These are phyloP conservation scores for Microbotryum violaceum DNA, from an alignment of 1,284 basidiomycete species.

Conservation along the genomic window DNA sequence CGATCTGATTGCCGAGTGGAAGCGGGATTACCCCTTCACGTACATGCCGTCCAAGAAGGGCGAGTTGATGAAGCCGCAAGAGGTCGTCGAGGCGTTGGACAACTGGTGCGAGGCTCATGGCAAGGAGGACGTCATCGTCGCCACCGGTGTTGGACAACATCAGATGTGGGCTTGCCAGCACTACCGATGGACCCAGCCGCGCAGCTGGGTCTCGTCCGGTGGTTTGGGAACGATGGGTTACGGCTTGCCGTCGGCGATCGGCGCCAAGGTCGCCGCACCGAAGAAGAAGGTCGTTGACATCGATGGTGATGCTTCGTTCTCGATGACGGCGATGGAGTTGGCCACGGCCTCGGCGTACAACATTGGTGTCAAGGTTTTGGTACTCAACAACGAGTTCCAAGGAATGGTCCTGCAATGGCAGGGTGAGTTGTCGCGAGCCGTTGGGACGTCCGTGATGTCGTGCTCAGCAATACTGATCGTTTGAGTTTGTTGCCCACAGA, in stretches of 20 bases:
- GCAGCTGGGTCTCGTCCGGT: constrained; percentile 89
- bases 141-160: constrained; percentile 96
- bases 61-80: constrained; percentile 85
- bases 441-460: constrained; percentile 1
- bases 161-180: constrained; percentile 99
- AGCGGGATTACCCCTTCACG: constrained; percentile 81
- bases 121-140: constrained; percentile 81
- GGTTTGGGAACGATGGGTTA: constrained; percentile 98
- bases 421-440: constrained; percentile 48
- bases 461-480: not conserved
- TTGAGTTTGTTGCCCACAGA: constrained; percentile 47
- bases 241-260: constrained; percentile 86
- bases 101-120: constrained; percentile 53
- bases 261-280: constrained; percentile 92
- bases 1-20: constrained; percentile 72
- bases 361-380: constrained; percentile 79
- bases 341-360: constrained; percentile 82
- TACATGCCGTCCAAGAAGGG: constrained; percentile 61
- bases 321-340: constrained; percentile 99
- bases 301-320: constrained; percentile 95
- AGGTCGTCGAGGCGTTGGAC: constrained; percentile 89
- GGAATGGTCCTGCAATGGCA: constrained; percentile 99
- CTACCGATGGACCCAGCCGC: constrained; percentile 81
- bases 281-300: constrained; percentile 91
- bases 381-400: constrained; percentile 74